Conservation (phyloP, 148 eudicot species). For the Silene uniflora region DNA sequence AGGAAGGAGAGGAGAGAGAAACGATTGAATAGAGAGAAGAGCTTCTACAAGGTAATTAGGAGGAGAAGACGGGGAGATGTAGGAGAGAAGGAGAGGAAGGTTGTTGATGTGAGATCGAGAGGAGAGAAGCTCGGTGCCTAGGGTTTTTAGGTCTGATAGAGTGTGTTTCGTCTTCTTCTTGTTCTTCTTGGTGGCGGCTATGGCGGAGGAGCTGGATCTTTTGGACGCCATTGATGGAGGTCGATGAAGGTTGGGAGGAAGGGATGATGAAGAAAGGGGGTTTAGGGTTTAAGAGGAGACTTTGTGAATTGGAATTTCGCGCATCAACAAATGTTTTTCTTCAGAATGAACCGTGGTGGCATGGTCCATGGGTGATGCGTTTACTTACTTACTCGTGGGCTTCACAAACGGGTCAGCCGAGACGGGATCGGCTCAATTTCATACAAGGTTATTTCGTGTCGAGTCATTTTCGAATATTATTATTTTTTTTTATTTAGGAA, state of each 20-base stretch:
- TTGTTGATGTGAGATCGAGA: conserved; percentile 70
- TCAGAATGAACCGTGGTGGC: too few relatives aligned
- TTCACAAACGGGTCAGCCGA: too few relatives aligned
- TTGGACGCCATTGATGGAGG: conserved; percentile 40
- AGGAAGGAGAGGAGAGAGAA: conserved; percentile 70
- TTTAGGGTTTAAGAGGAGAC: conserved; percentile 23
- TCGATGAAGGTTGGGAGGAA: background rate
- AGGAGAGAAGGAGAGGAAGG: conserved; percentile 57
- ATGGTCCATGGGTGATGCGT: too few relatives aligned
- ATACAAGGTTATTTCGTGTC: too few relatives aligned
- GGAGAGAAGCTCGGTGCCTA: conserved; percentile 63
- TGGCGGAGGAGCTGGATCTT: conserved; percentile 5
- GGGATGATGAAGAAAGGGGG: background rate
- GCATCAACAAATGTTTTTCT: background rate
- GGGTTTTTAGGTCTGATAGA: conserved; percentile 49
- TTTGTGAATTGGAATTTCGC: background rate
- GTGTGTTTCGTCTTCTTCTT: conserved; percentile 37
- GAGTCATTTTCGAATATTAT: too few relatives aligned
- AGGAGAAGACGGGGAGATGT: conserved; percentile 45
- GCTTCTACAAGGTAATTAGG: conserved; percentile 62
- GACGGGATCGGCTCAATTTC: too few relatives aligned
- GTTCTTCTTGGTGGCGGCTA: conserved; percentile 5
- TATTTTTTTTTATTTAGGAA: too few relatives aligned
- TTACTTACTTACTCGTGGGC: too few relatives aligned
- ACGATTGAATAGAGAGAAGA: conserved; percentile 72